Evolutionary conservation across 257 asterid genomes (phyloP).

Genomic region (Scutellaria baicalensis): DNA sequence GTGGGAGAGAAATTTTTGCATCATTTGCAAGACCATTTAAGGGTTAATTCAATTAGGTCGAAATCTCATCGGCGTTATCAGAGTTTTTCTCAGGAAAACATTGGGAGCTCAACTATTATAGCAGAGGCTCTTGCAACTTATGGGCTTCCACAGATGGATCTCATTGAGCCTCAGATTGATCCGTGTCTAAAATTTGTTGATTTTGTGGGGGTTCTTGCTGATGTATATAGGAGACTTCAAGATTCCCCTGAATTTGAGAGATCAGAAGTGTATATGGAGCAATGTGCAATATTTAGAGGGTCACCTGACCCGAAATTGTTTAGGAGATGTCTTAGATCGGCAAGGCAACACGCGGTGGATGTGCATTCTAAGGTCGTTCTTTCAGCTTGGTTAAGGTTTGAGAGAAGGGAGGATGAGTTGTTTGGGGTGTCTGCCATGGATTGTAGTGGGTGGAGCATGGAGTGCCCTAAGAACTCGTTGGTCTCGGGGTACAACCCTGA

Average conservation of each 20-base stretch:
- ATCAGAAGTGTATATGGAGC: conserved; percentile 62
- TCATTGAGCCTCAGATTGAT: conserved; percentile 78
- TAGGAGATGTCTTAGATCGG: conserved; percentile 69
- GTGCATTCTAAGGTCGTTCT: conserved; percentile 88
- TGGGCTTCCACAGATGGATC: conserved; percentile 71
- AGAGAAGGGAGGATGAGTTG: conserved; percentile 87
- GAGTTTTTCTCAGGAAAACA: conserved; percentile 35
- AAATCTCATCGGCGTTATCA: conserved; percentile 51
- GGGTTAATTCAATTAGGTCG: conserved; percentile 57
- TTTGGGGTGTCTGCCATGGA: conserved; percentile 80
- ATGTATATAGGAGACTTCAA: conserved; percentile 47
- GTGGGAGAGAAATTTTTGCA: conserved; percentile 67
- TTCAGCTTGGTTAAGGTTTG: conserved; percentile 90
- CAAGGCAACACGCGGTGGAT: conserved; percentile 78
- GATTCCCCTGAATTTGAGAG: conserved; percentile 47
- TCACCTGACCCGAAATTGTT: conserved; percentile 83
- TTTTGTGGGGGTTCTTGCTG: conserved; percentile 62
- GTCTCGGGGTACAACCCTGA: conserved; percentile 81
- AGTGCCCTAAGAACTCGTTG: conserved; percentile 65
- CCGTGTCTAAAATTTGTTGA: conserved; percentile 63
- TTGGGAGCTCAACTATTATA: conserved; percentile 25
- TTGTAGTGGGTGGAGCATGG: conserved; percentile 74
- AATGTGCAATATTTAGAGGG: conserved; percentile 65
- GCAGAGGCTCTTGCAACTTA: conserved; percentile 62
- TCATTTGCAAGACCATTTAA: conserved; percentile 66